phyloP scores from a whole-genome alignment of 202 grass and related monocot genomes.

The Hordeum pubiflorum region DNA sequence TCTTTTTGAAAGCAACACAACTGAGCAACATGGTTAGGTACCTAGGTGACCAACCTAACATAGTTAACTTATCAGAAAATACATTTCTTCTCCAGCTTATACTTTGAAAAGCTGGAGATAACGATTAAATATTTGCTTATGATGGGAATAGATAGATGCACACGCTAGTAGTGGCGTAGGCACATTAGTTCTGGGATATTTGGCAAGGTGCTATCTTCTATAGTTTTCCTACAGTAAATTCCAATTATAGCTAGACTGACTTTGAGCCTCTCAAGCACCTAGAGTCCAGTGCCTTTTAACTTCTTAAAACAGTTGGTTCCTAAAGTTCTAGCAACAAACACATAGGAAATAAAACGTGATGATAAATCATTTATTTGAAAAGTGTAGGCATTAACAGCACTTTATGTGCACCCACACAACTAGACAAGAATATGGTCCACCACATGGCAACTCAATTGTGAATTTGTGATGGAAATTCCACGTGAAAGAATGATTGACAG shows the following conservation, averaged over 20 bases:
- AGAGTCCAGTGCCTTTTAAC: conserved; percentile 1
- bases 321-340: conserved; percentile 5
- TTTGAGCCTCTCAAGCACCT: neutral
- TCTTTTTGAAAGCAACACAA: conserved; percentile 10
- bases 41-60: conserved; percentile 38
- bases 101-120: neutral
- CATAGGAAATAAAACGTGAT: neutral
- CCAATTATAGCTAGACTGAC: neutral
- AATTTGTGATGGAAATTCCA: neutral
- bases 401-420: neutral
- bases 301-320: neutral
- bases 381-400: neutral
- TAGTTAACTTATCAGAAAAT: conserved; percentile 26
- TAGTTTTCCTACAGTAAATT: neutral
- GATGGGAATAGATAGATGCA: neutral
- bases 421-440: neutral
- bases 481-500: neutral
- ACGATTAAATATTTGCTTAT: neutral
- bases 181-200: neutral
- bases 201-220: neutral
- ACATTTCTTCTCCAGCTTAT: conserved; percentile 13
- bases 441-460: neutral
- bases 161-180: neutral
- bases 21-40: conserved; percentile 27
- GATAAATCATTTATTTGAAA: neutral